Evolutionary conservation across 2,329 filamentous ascomycete genomes (phyloP).

Genomic region (Sphaerulina vaccinii): DNA sequence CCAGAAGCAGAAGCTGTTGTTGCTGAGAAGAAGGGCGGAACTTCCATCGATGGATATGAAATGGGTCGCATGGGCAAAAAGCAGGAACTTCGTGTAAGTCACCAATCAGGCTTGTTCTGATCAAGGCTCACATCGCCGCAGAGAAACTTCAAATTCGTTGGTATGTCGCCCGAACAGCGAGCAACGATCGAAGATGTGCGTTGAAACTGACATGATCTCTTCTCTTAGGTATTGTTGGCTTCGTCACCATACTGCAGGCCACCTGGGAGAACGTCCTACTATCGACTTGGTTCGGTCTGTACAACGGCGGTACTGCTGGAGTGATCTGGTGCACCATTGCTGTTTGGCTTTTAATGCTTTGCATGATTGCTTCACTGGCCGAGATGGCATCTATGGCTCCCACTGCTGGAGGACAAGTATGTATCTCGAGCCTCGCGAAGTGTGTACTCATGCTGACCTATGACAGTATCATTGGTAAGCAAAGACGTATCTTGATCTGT

Average conservation of each 20-base stretch:
- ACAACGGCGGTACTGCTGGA: constrained; percentile 27
- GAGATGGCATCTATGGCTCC: constrained; percentile 38
- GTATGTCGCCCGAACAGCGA: constrained; percentile 1
- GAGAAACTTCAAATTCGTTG: constrained; percentile 22
- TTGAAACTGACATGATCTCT: not conserved
- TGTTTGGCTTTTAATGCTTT: constrained; percentile 36
- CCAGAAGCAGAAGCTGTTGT: constrained; percentile 21
- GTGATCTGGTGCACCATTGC: constrained; percentile 37
- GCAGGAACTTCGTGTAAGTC: constrained; percentile 47
- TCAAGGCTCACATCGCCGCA: not conserved
- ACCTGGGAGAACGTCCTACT: constrained; percentile 55
- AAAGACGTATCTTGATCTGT: not conserved
- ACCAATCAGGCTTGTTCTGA: not conserved
- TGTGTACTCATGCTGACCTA: constrained; percentile 4
- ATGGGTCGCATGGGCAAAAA: constrained; percentile 53
- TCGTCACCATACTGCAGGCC: constrained; percentile 54
- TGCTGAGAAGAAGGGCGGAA: constrained; percentile 32
- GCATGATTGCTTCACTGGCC: constrained; percentile 36
- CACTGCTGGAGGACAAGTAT: constrained; percentile 26
- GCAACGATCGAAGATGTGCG: not conserved
- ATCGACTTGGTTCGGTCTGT: constrained; percentile 33
- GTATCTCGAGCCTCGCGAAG: not conserved
- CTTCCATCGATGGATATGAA: constrained; percentile 42
- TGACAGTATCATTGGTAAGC: constrained; percentile 28
- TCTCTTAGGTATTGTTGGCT: constrained; percentile 49